Evolutionary conservation across 75 land plant species (phyloP).

Genomic region (Larix kaempferi): DNA sequence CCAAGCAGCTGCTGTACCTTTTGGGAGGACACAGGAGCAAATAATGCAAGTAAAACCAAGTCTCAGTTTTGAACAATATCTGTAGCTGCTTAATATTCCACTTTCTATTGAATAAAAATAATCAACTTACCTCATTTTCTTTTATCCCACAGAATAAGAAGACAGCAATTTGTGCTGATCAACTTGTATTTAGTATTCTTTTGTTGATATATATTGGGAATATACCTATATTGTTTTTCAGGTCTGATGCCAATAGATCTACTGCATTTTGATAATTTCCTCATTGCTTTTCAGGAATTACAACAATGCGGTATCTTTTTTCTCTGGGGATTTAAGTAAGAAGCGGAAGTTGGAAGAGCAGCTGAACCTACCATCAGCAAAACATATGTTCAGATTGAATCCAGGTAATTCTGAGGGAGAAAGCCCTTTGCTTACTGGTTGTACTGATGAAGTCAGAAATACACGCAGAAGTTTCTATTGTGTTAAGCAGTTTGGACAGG

Average conservation of each 20-base stretch:
- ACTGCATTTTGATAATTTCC: slow-evolving; percentile 6
- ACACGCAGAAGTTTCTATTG: neutral
- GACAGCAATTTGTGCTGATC: neutral
- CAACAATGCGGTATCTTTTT: neutral
- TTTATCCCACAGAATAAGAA: neutral
- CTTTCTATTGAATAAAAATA: neutral
- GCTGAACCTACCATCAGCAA: slow-evolving; percentile 1
- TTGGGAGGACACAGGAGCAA: neutral
- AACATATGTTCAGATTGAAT: slow-evolving; percentile 1
- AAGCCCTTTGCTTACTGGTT: neutral
- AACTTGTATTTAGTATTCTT: neutral
- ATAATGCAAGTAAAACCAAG: too few species aligned
- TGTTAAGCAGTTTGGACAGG: neutral
- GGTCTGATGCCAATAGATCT: neutral
- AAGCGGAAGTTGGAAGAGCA: slow-evolving; percentile 8
- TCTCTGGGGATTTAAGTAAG: neutral
- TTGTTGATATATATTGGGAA: neutral
- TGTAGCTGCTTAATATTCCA: neutral
- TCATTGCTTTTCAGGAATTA: neutral
- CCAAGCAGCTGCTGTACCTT: neutral
- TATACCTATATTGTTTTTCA: neutral
- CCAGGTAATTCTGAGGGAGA: neutral
- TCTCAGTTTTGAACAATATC: neutral
- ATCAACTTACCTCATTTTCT: neutral
- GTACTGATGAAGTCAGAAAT: neutral